Conservation (phyloP, 257 asterid species). For the Jaltomata sinuosa region DNA sequence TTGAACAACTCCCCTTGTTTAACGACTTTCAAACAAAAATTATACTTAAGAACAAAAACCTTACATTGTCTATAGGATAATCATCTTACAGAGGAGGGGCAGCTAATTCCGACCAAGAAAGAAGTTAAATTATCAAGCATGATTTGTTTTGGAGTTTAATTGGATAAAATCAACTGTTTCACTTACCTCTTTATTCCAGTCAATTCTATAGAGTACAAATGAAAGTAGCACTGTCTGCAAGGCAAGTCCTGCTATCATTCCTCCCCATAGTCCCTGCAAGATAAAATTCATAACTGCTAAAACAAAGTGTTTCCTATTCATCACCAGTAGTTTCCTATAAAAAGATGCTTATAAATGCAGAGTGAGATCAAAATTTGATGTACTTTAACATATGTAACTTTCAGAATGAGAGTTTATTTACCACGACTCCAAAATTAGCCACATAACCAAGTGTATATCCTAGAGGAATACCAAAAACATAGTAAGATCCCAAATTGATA, state of each 20-base stretch:
- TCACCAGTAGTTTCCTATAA: not conserved
- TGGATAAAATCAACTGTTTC: not conserved
- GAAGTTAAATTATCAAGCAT: not conserved
- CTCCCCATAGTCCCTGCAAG: constrained; percentile 70
- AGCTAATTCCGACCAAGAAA: not conserved
- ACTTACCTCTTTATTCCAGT: constrained; percentile 61
- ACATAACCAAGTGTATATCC: constrained; percentile 56
- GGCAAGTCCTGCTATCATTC: constrained; percentile 60
- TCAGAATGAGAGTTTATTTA: constrained; percentile 3
- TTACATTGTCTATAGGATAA: not conserved
- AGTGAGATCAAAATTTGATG: not conserved
- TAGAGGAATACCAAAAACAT: constrained; percentile 54
- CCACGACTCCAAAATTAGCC: constrained; percentile 50
- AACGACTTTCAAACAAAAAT: not conserved
- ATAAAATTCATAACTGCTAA: not conserved
- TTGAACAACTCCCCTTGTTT: not conserved
- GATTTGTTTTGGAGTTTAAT: not conserved
- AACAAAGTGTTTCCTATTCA: not conserved
- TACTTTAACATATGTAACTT: not conserved
- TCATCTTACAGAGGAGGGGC: not conserved
- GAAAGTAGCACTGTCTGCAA: constrained; percentile 51
- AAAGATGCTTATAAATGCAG: not conserved
- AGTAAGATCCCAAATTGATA: constrained; percentile 65
- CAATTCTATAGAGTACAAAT: constrained; percentile 45
- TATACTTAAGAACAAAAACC: not conserved